Base-by-base conservation (phyloP, 163 green algal species). In the Chlorella variabilis region DNA sequence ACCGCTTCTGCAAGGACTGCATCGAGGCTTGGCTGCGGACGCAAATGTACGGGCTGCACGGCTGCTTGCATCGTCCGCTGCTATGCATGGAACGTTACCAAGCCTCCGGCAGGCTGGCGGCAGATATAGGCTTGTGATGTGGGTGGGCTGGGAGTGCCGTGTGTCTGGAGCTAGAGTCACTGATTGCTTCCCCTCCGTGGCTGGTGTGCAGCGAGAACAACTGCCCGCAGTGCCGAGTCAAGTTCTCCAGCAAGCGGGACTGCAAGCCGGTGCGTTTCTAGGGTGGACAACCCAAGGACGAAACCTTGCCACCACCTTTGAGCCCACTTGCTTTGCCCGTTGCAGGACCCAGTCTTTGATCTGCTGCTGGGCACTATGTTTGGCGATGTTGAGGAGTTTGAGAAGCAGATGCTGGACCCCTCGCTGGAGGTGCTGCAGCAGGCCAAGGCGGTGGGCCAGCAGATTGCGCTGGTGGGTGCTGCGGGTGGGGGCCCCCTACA, bases 11-110 rank as follows among this genome's bases (percentile, higher is more conserved):
- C 78, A 81, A 84, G 31, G 73, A 71, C 15, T 92, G 88, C 77
- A 92, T 92, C 33, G 85, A 92, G 39, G 80, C 84, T 38, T 92
- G 88, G 88, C 78, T 92, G 33, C 78, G 88, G 18, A 78, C 82
- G 1, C 71, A 84, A 33, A 76, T 79, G 80, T 81, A 29, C 45
- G 80, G 58, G 27, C 41, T 3, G 42, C 41, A n/a, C n/a, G n/a
- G n/a, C n/a, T n/a, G n/a, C n/a, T n/a, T n/a, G n/a, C n/a, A n/a
- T n/a, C n/a, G n/a, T n/a, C n/a, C n/a, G n/a, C n/a, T n/a, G n/a
- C n/a, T n/a, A n/a, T n/a, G n/a, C n/a, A n/a, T n/a, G n/a, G n/a
- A n/a, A n/a, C n/a, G n/a, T n/a, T n/a, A n/a, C n/a, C n/a, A n/a
- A n/a, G n/a, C n/a, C n/a, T n/a, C n/a, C n/a, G n/a, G n/a, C n/a